Conservation (phyloP, 306 rosid genomes). For the Acacia melanoxylon region DNA sequence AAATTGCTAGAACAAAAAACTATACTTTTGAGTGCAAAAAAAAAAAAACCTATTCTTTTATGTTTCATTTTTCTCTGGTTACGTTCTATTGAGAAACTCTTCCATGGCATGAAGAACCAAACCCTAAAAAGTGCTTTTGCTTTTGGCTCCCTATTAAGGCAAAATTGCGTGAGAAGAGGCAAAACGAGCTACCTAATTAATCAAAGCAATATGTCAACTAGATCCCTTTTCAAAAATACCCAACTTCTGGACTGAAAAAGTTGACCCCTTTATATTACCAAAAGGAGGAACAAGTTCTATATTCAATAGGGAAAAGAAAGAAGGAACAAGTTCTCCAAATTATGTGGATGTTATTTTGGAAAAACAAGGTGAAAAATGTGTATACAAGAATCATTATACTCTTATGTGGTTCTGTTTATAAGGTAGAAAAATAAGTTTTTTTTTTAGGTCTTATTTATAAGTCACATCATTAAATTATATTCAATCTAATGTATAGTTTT, state of each 20-base stretch:
- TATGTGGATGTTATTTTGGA: conserved; percentile 12
- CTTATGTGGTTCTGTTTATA: too few species aligned
- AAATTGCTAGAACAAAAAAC: neutral
- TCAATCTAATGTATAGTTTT: too few species aligned
- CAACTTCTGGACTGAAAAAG: neutral
- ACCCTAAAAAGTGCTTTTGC: conserved; percentile 18
- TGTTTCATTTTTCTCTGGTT: neutral
- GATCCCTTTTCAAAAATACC: conserved; percentile 22
- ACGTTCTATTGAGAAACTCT: neutral
- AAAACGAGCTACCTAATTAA: neutral
- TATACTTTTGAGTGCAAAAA: neutral
- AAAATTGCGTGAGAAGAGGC: conserved; percentile 24
- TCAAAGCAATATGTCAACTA: neutral
- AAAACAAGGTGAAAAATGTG: neutral
- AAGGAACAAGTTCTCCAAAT: conserved; percentile 36
- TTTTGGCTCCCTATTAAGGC: conserved; percentile 30
- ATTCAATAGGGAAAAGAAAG: neutral
- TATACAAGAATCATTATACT: neutral
- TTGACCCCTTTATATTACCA: neutral
- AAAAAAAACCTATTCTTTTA: neutral
- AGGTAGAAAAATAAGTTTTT: too few species aligned
- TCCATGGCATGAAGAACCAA: conserved; percentile 39
- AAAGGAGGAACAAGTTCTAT: neutral
- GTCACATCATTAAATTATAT: too few species aligned
- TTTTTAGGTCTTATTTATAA: too few species aligned